Evolutionary conservation across 116 monocot species (phyloP).

Genomic region (Cymodocea nodosa): DNA sequence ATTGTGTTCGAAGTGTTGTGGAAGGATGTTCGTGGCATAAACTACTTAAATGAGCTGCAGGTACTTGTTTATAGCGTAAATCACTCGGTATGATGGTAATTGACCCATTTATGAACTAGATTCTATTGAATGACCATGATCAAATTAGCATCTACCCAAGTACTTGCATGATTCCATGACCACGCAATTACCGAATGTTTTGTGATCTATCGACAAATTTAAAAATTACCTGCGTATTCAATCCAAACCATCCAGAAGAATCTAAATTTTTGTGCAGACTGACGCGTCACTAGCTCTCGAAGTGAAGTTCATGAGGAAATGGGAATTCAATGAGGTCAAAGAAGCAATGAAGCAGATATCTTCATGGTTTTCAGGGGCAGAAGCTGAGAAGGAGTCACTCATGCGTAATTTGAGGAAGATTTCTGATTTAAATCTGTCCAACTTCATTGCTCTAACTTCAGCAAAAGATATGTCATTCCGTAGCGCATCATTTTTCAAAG

Average conservation of each 20-base stretch:
- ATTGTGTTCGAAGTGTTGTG: constrained; percentile 53
- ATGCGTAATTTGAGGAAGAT: constrained; percentile 23
- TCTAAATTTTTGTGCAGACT: constrained; percentile 18
- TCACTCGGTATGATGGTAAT: no score
- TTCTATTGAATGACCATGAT: no score
- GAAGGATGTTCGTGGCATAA: constrained; percentile 58
- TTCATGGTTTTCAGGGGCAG: constrained; percentile 37
- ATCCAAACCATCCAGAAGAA: no score
- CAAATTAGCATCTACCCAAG: no score
- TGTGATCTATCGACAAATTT: no score
- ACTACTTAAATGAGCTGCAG: constrained; percentile 71
- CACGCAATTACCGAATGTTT: no score
- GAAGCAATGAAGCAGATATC: constrained; percentile 37
- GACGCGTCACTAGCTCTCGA: constrained; percentile 54
- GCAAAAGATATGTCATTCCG: constrained; percentile 7
- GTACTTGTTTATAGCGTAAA: constrained; percentile 12
- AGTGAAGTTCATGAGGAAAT: constrained; percentile 48
- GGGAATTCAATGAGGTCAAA: constrained; percentile 49
- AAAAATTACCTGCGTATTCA: no score
- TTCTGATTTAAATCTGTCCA: constrained; percentile 12
- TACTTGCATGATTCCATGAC: no score
- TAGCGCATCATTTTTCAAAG: constrained; percentile 6
- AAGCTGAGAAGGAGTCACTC: constrained; percentile 25
- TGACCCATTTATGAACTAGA: no score
- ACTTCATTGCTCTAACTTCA: constrained; percentile 9